Evolutionary conservation across 2,329 filamentous ascomycete species (phyloP).

Genomic region (Diaporthe sp.): DNA sequence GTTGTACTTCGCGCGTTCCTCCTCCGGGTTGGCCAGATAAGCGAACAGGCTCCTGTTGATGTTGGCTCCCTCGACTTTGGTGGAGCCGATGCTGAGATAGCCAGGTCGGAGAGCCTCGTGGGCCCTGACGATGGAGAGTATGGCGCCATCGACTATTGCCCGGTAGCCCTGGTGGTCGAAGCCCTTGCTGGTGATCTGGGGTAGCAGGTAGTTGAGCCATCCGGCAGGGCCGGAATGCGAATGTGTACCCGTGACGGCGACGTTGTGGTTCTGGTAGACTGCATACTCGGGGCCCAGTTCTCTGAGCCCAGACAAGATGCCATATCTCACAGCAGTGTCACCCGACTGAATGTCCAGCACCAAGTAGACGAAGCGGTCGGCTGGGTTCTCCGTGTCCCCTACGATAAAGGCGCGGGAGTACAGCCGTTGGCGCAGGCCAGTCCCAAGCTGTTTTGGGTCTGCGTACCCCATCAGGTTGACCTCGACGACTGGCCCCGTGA

Average conservation of each 20-base stretch:
- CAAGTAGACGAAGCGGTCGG: conserved; percentile 85
- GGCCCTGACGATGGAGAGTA: conserved; percentile 84
- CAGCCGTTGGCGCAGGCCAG: conserved; percentile 85
- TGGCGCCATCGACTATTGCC: conserved; percentile 86
- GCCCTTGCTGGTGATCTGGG: conserved; percentile 88
- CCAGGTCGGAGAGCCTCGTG: conserved; percentile 78
- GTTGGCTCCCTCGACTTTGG: conserved; percentile 80
- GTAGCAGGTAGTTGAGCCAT: conserved; percentile 92
- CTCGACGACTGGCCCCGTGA: conserved; percentile 83
- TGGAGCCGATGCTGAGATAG: conserved; percentile 77
- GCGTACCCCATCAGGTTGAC: conserved; percentile 94
- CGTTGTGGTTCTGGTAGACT: conserved; percentile 81
- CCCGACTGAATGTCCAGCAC: conserved; percentile 89
- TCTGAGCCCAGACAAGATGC: conserved; percentile 80
- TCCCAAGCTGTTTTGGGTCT: conserved; percentile 81
- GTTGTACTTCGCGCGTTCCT: conserved; percentile 79
- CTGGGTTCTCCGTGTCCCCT: conserved; percentile 73
- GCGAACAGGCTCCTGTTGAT: conserved; percentile 91
- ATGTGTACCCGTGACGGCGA: conserved; percentile 93
- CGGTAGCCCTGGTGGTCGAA: conserved; percentile 89
- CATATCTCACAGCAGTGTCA: conserved; percentile 88
- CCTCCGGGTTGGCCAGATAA: conserved; percentile 86
- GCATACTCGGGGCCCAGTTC: conserved; percentile 79
- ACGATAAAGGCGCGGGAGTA: conserved; percentile 91
- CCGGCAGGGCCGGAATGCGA: conserved; percentile 91